Base-by-base conservation (phyloP, 768 basidiomycete genomes). In the Tulasnella sp. region DNA sequence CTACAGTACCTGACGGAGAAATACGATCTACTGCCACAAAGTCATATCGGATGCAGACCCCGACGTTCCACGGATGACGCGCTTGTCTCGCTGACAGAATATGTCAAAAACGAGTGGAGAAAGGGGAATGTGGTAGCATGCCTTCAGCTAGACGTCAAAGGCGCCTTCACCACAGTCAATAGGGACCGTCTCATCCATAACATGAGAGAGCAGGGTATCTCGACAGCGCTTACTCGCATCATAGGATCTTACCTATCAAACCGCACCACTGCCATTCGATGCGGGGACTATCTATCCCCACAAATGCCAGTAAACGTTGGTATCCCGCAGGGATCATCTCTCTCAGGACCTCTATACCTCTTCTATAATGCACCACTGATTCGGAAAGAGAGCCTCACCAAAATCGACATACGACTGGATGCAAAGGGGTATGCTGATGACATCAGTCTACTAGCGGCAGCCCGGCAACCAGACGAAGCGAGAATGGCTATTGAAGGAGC, bases 291-390 rank as follows among this genome's bases (percentile, higher is more conserved):
- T 24, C 41, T 6, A 3, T 53, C 56, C 3, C 7, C 9, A 5
- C 51, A 24, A 4, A 4, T 31, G 5, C 24, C 20, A 22, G 16
- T 19, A 7, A 28, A 19, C 4, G 33, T 35, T n/a, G 57, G 57
- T 16, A 53, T 53, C 35, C 45, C 51, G 1, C 57, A 58, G 45
- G 57, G 57, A 13, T 57, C 45, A 1, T 56, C 57, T 0, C 56
- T 58, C 22, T 58, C 57, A 3, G 42, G 40, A 3, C 37, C 53
- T 28, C 53, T 58, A 12, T 58, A 58, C 41, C 42, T 57, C 27
- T 57, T 58, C 56, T 58, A 58, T 35, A 56, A 53, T 28, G 49
- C 57, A 20, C 19, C 24, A 22, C 56, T 56, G 29, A 10, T 54
- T 9, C 34, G 55, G 1, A 46, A n/a, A n/a, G n/a, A n/a, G n/a